Evolutionary conservation across 2,329 filamentous ascomycete species (phyloP).

Genomic region (Cercospora citrullina): DNA sequence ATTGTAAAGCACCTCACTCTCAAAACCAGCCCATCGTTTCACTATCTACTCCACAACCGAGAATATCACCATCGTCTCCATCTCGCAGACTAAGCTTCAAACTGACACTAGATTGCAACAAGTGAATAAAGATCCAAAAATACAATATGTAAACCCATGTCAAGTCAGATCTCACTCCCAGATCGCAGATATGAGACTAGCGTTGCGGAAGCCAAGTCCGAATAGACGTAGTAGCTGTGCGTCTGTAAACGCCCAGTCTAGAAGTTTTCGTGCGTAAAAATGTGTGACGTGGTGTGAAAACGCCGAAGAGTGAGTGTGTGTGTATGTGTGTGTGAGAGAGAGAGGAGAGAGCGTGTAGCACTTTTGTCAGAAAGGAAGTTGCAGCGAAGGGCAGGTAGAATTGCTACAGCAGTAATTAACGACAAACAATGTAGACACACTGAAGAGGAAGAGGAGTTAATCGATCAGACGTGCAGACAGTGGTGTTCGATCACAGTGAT

Average conservation of each 20-base stretch:
- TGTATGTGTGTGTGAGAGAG: too few species aligned
- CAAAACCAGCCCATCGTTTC: background rate
- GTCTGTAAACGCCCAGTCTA: background rate
- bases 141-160: background rate
- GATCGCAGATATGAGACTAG: background rate
- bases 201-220: background rate
- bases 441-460: too few species aligned
- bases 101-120: background rate
- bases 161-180: background rate
- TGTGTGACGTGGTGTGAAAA: background rate
- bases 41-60: background rate
- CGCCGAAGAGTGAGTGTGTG: background rate
- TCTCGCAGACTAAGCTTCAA: background rate
- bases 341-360: too few species aligned
- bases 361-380: too few species aligned
- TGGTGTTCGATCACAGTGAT: background rate
- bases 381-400: too few species aligned
- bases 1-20: background rate
- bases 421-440: too few species aligned
- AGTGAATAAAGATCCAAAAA: background rate
- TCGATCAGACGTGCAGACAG: too few species aligned
- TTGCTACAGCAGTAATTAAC: too few species aligned
- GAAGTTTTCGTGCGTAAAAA: background rate
- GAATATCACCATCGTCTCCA: background rate
- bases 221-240: background rate